These are phyloP conservation scores for Stellera chamaejasme DNA, from an alignment of 345 rosid genomes.

Conservation along the genomic window DNA sequence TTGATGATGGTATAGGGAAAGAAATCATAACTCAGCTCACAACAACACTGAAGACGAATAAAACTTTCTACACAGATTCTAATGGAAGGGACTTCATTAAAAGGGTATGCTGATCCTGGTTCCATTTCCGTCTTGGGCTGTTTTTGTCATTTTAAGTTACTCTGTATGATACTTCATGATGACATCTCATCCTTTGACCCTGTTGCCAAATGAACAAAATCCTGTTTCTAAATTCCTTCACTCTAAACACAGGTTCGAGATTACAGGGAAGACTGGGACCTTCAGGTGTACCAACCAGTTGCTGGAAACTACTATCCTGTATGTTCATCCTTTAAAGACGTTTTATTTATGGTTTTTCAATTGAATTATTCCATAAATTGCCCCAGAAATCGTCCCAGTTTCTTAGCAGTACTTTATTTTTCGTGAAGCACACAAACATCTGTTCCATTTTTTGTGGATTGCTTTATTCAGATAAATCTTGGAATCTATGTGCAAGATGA, in stretches of 20 bases:
- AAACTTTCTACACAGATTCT: slow-evolving; percentile 84
- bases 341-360: neutral
- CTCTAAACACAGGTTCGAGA: slow-evolving; percentile 52
- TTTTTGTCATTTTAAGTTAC: too few relatives aligned
- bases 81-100: slow-evolving; percentile 91
- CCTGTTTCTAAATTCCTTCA: neutral
- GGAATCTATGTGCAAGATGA: slow-evolving; percentile 75
- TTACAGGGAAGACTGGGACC: slow-evolving; percentile 82
- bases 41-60: slow-evolving; percentile 67
- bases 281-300: slow-evolving; percentile 73
- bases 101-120: slow-evolving; percentile 44
- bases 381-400: neutral
- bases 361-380: neutral
- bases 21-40: slow-evolving; percentile 67
- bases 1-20: slow-evolving; percentile 82
- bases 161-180: too few relatives aligned
- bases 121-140: neutral
- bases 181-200: too few relatives aligned
- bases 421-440: neutral
- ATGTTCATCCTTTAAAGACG: slow-evolving; percentile 15
- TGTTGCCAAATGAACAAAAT: neutral
- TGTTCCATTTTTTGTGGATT: slow-evolving; percentile 10
- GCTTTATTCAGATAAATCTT: slow-evolving; percentile 56
- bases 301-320: slow-evolving; percentile 97
- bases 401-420: neutral